A percentile compares a stretch with the other conserved stretches of the same genome.
These are phyloP conservation scores for Perkinsela sp. DNA, from an alignment of 208 protist species.

Conservation along the genomic window DNA sequence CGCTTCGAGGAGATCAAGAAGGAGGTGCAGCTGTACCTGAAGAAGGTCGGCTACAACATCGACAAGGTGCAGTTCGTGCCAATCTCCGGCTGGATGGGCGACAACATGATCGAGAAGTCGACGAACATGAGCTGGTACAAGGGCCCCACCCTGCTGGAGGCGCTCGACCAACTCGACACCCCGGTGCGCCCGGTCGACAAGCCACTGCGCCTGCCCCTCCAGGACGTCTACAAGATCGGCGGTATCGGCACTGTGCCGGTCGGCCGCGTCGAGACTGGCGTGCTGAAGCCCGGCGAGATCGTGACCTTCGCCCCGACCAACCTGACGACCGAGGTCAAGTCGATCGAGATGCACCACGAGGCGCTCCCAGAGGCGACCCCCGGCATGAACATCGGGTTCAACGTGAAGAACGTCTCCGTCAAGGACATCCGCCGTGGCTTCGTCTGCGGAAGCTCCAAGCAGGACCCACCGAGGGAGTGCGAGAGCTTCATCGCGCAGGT, in stretches of 20 bases:
- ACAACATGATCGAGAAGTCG: constrained; percentile 71
- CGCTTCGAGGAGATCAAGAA: constrained; percentile 60
- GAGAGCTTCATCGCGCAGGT: constrained; percentile 63
- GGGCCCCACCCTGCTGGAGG: constrained; percentile 56
- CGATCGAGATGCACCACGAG: constrained; percentile 67
- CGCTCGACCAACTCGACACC: constrained; percentile 45
- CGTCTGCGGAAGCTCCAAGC: constrained; percentile 20
- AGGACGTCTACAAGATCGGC: constrained; percentile 88
- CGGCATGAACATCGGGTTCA: constrained; percentile 77
- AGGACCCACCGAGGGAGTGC: constrained; percentile 24
- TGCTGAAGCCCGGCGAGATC: constrained; percentile 17
- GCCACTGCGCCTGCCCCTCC: constrained; percentile 69
- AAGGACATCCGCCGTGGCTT: constrained; percentile 65
- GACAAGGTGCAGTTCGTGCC: constrained; percentile 72
- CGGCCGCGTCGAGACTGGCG: constrained; percentile 23
- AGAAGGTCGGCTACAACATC: constrained; percentile 69
- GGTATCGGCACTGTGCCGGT: constrained; percentile 24
- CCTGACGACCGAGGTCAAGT: constrained; percentile 26
- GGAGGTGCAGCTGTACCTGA: constrained; percentile 29
- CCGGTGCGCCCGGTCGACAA: constrained; percentile 66
- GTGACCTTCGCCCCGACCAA: constrained; percentile 21
- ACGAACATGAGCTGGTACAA: constrained; percentile 72
- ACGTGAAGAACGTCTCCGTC: constrained; percentile 66
- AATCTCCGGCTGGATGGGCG: constrained; percentile 76
- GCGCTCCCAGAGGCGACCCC: constrained; percentile 24